These are phyloP conservation scores for Eucalyptus sp. DNA, from an alignment of 345 rosid genomes.

Conservation along the genomic window DNA sequence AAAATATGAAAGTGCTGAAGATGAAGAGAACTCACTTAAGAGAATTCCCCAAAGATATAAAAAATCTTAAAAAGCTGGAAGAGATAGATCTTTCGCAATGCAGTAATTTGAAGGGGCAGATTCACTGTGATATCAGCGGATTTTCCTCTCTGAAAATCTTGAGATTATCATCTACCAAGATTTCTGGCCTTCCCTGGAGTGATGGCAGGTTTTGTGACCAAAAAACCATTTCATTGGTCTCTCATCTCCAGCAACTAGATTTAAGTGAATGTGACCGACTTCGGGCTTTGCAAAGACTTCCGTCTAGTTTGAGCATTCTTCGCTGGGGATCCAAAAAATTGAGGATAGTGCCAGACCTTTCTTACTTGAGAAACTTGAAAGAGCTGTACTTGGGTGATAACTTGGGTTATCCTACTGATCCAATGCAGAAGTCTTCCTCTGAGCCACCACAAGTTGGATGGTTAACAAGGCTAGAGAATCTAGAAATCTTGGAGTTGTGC, in stretches of 20 bases:
- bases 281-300: not conserved
- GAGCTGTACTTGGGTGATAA: not conserved
- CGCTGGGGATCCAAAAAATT: not conserved
- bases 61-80: not conserved
- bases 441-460: not conserved
- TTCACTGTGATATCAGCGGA: too few species aligned
- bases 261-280: not conserved
- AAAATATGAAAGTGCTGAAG: not conserved
- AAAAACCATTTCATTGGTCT: accelerated
- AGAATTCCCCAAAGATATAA: not conserved
- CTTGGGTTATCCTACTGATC: not conserved
- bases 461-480: not conserved
- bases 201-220: too few species aligned
- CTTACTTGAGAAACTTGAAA: not conserved
- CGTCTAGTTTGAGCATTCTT: not conserved
- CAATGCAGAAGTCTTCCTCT: not conserved
- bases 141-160: not conserved
- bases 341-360: not conserved
- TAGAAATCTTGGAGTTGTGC: not conserved
- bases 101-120: not conserved
- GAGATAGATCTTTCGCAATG: not conserved
- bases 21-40: not conserved
- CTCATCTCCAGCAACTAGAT: not conserved
- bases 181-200: not conserved
- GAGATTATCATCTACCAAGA: not conserved